These are phyloP conservation scores for Gynandropsis gynandra DNA, from an alignment of 345 rosid genomes.

Conservation along the genomic window DNA sequence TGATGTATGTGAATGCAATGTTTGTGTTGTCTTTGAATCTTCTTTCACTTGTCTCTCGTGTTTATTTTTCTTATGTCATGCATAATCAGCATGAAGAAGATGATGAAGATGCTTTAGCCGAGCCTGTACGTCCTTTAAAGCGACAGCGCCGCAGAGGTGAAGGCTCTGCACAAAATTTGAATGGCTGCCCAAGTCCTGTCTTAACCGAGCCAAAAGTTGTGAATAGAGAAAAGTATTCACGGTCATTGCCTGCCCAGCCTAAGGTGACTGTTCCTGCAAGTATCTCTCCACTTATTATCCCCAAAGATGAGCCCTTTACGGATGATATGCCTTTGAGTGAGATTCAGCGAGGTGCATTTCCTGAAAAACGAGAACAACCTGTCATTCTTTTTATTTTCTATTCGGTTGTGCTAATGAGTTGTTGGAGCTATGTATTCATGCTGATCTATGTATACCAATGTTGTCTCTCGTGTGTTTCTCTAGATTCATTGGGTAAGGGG, in stretches of 20 bases:
- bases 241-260: constrained; percentile 16
- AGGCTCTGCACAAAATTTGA: constrained; percentile 28
- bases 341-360: constrained; percentile 12
- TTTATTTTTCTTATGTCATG: constrained; percentile 12
- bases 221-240: constrained; percentile 13
- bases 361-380: neutral
- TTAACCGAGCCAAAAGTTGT: constrained; percentile 32
- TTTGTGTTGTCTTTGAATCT: constrained; percentile 5
- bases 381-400: constrained; percentile 9
- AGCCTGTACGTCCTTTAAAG: constrained; percentile 62
- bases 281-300: constrained; percentile 5
- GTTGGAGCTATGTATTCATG: constrained; percentile 4
- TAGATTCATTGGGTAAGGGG: constrained; percentile 29
- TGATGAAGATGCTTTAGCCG: constrained; percentile 24
- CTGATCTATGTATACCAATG: constrained; percentile 10
- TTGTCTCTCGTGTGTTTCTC: constrained; percentile 15
- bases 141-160: constrained; percentile 51
- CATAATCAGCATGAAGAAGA: constrained; percentile 15
- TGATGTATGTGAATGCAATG: constrained; percentile 29
- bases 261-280: constrained; percentile 9
- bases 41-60: constrained; percentile 10
- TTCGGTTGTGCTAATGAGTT: constrained; percentile 13
- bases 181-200: constrained; percentile 18
- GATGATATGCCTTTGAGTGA: constrained; percentile 23
- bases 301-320: constrained; percentile 15